A percentile compares a stretch with the other conserved stretches of the same genome.
Evolutionary conservation across 2,329 filamentous ascomycete species (phyloP).

Genomic region (Dactylellina drechsleri): DNA sequence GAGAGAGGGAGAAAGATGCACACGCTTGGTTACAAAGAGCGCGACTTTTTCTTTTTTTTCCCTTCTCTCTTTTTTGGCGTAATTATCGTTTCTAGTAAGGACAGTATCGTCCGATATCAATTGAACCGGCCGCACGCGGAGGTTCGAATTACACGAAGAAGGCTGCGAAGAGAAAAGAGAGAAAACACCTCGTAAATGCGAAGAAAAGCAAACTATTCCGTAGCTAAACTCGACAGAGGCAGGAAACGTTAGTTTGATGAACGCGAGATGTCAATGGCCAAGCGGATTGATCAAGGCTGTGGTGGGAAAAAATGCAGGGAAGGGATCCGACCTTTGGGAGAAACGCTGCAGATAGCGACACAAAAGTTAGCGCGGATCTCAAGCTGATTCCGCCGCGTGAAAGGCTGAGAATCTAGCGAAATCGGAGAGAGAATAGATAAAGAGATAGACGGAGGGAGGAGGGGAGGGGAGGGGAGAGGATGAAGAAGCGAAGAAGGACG

Average conservation of each 20-base stretch:
- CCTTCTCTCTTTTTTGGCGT: slow-evolving; percentile 4
- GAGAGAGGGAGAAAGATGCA: slow-evolving; percentile 18
- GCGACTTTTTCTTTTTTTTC: slow-evolving; percentile 36
- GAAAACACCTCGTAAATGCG: slow-evolving; percentile 40
- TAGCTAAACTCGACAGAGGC: not conserved
- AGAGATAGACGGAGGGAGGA: slow-evolving; percentile 20
- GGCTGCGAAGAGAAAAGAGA: slow-evolving; percentile 26
- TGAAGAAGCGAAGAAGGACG: slow-evolving; percentile 20
- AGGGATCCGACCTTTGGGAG: slow-evolving; percentile 42
- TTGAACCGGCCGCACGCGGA: slow-evolving; percentile 52
- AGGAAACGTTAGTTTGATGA: slow-evolving; percentile 25
- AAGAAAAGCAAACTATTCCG: slow-evolving; percentile 27
- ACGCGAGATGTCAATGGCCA: slow-evolving; percentile 35
- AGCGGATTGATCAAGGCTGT: slow-evolving; percentile 1
- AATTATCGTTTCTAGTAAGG: slow-evolving; percentile 24
- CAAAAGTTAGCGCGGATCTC: slow-evolving; percentile 45
- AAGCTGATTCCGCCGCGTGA: slow-evolving; percentile 40
- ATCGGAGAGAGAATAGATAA: slow-evolving; percentile 10
- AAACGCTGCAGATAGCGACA: slow-evolving; percentile 28
- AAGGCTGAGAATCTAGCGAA: slow-evolving; percentile 37
- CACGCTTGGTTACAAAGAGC: slow-evolving; percentile 52
- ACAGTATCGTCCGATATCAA: slow-evolving; percentile 48
- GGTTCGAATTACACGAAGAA: slow-evolving; percentile 43
- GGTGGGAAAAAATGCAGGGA: slow-evolving; percentile 5
- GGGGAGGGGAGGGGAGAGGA: not conserved